Base-by-base conservation (phyloP, 192 early-diverging fungal species). In the Allomyces arbusculus region DNA sequence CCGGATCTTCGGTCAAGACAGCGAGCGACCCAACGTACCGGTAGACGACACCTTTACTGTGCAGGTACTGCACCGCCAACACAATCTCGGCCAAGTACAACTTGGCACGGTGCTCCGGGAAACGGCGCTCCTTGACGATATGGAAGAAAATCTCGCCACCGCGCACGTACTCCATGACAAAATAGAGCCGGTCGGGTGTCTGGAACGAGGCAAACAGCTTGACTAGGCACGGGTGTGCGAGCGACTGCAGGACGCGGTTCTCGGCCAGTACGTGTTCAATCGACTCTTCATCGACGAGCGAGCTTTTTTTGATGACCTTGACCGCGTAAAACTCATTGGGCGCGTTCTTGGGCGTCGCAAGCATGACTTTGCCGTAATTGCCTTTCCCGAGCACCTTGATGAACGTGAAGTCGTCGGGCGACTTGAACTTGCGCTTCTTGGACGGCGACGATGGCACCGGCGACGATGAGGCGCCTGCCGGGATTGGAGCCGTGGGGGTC, bases 281-380 rank as follows among this genome's bases (percentile, higher is more conserved):
- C 68, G 81, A 77, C 69, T 78, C 74, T 40, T 78, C 61, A 58
- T 75, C 72, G 22, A 82, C 71, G 43, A 82, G 69, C 65, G 81
- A 79, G 55, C 69, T 66, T 65, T 82, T 82, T 64, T 77, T 82
- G 67, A 82, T 81, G 25, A 73, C 78, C 62, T 82, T 82, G 26
- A 82, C 69, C 1, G 81, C 81, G 70, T 69, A 82, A 72, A 79
- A 81, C 64, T 87, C 82, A 69, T 84, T 82, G 55, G 83, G 80
- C 62, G 77, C 63, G 71, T 89, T 90, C 69, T 99, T 58, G 50
- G 16, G 92, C 74, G 94, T 91, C 2, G 93, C 91, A 62, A 99
- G 80, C 89, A 99, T 94, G 23, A 98, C 94, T 79, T 99, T 99
- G 72, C 95, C 95, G 83, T 95, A 99, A 78, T 95, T 97, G 63